Base-by-base conservation (phyloP, 2,329 filamentous ascomycete species). In the Exophiala aquamarina region DNA sequence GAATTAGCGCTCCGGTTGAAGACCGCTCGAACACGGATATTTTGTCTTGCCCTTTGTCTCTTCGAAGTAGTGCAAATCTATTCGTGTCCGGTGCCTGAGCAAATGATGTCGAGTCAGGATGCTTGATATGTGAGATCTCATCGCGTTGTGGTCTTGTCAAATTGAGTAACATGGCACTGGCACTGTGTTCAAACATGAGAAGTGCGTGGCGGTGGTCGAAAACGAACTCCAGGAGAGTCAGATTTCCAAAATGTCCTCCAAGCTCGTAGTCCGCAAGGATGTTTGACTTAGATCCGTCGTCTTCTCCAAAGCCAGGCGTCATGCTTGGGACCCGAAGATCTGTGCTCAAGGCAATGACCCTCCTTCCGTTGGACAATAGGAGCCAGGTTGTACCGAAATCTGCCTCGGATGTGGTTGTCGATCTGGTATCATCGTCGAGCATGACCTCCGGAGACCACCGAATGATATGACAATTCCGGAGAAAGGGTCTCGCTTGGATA, bases 61-160 rank as follows among this genome's bases (percentile, higher is more conserved):
- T 40, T 31, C 48, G 23, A 17, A 59, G 47, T 10, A 59, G 13
- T 3, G 57, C 50, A 20, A 56, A 42, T 15, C 46, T 47, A 19
- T 34, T 33, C 6, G 32, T 29, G 39, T 52, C 43, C 13, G 52
- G 41, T 3, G 47, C 29, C 15, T 35, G 14, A 2, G 50, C 41
- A 14, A 54, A 33, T 18, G 50, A 44, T n/a, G 49, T 42, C 10
- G 44, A 17, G 18, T 50, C 51, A 3, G 52, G n/a, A 28, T 53
- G 55, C 19, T 59, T 59, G 40, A 54, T 23, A 29, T 52, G 41
- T 5, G 57, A 32, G 14, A 59, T 48, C 6, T 59, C 55, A 8
- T 52, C 40, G 3, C 53, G 50, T 33, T 56, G 44, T 26, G 55
- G 53, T 33, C 47, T 44, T 11, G 46, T 49, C 19, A 58, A 20